A percentile compares a stretch with the other conserved stretches of the same genome.
Conservation (phyloP, 2,329 filamentous ascomycete species). For the Claviceps purpurea region DNA sequence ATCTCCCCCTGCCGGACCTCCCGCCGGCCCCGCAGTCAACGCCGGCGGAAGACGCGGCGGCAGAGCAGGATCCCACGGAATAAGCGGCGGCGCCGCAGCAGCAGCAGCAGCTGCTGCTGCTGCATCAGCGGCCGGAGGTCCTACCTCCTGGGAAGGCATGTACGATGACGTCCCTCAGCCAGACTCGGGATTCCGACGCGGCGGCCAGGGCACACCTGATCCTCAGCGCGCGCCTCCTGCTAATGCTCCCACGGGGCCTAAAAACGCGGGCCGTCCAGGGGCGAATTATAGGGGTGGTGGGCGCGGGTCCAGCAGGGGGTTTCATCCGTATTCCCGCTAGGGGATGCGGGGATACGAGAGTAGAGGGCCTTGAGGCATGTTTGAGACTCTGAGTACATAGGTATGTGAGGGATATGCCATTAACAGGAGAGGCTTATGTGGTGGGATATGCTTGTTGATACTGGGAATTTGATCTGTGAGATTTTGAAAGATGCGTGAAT, state of each 20-base stretch:
- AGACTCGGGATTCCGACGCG: slow-evolving; percentile 35
- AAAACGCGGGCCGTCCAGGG: slow-evolving; percentile 84
- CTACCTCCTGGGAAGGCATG: slow-evolving; percentile 95
- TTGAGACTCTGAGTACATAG: neutral
- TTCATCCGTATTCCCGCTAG: slow-evolving; percentile 56
- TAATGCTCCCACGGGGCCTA: slow-evolving; percentile 78
- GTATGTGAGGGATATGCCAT: neutral
- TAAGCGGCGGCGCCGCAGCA: slow-evolving; percentile 18
- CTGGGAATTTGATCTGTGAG: too few relatives aligned
- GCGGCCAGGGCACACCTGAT: slow-evolving; percentile 27
- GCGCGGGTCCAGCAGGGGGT: slow-evolving; percentile 59
- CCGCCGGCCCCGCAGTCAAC: slow-evolving; percentile 3
- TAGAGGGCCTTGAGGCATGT: neutral
- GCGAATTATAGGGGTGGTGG: slow-evolving; percentile 91
- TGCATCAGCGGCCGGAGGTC: slow-evolving; percentile 33
- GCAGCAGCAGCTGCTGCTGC: slow-evolving; percentile 20
- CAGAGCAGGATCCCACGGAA: slow-evolving; percentile 13
- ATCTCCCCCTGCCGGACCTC: slow-evolving; percentile 18
- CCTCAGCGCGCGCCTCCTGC: slow-evolving; percentile 35
- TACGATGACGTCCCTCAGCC: slow-evolving; percentile 91
- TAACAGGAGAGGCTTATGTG: too few relatives aligned
- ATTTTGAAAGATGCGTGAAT: too few relatives aligned
- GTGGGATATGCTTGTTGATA: too few relatives aligned
- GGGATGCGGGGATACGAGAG: neutral
- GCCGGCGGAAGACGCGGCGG: slow-evolving; percentile 12